Evolutionary conservation across 2,329 filamentous ascomycete species (phyloP), one percentile per base, ranked within the genome.

Genomic region (Botrytis galanthina): DNA sequence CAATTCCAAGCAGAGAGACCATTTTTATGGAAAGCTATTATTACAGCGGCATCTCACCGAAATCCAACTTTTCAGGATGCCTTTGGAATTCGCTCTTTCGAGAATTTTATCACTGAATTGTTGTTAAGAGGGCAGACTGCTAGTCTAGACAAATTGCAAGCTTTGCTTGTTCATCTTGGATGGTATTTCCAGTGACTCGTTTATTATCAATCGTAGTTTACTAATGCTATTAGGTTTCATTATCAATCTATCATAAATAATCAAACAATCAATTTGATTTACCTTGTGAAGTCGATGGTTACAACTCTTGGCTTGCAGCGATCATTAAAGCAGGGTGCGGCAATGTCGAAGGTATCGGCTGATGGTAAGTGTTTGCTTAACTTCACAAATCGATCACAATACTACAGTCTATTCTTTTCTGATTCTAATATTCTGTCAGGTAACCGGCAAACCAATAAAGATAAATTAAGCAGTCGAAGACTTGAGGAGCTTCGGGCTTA

Each of bases 61-160:
- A 70, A 73, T 59, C 48, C 71, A 9, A 32, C 70, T 35, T 71
- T 71, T 69, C 22, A 74, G 73, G 63, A 70, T 68, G 57, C 67
- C 16, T 39, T 75, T 46, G 75, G 74, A 12, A 62, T 62, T 60
- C 69, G 74, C 51, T 70, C 73, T 39, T 72, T 76, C 37, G 73
- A 75, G 68, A 72, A 76, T 18, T 74, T 75, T 22, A 74, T 48
- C 59, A 67, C 54, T 16, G 61, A 73, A 29, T 60, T 75, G 10
- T 48, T 78, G 32, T 44, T 76, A 16, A 66, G 73, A 29, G 74
- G 74, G 14, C 78, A 80, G 60, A 26, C 60, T 18, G 79, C 78
- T 71, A 77, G 75, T 70, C 60, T 80, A 66, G 79, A 80, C 51
- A 70, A 80, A 12, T 76, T 80, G 22, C 78, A 80, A 72, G 79